phyloP scores from a whole-genome alignment of 1,284 basidiomycete species.

The Dichomitus squalens region DNA sequence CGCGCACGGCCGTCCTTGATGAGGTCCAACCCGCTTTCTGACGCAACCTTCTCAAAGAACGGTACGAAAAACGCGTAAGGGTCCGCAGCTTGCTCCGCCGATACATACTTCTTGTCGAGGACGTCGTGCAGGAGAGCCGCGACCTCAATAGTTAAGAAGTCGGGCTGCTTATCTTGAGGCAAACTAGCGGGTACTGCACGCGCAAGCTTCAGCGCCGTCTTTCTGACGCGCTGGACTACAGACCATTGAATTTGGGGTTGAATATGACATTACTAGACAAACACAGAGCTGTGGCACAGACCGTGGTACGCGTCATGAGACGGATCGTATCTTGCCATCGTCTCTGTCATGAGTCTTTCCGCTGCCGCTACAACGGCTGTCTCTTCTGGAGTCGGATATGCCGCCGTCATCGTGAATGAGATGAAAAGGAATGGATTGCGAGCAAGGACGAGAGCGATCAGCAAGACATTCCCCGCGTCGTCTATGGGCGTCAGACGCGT shows the following conservation, averaged over 20 bases:
- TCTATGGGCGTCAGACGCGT: not conserved
- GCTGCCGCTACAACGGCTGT: slow-evolving; percentile 54
- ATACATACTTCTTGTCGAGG: slow-evolving; percentile 83
- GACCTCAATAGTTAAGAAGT: slow-evolving; percentile 79
- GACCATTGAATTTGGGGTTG: not conserved
- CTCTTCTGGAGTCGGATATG: slow-evolving; percentile 43
- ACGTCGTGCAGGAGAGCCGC: slow-evolving; percentile 90
- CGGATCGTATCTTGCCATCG: slow-evolving; percentile 86
- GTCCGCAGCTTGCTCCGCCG: slow-evolving; percentile 56
- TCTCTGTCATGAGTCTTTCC: slow-evolving; percentile 71
- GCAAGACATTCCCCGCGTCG: not conserved
- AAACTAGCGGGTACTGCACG: slow-evolving; percentile 36
- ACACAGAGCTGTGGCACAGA: slow-evolving; percentile 35
- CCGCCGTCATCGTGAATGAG: slow-evolving; percentile 8
- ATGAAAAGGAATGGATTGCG: not conserved
- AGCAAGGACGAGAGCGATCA: not conserved
- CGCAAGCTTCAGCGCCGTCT: slow-evolving; percentile 74
- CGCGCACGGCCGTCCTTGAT: slow-evolving; percentile 61
- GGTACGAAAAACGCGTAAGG: slow-evolving; percentile 68
- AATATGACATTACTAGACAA: not conserved
- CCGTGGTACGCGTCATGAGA: slow-evolving; percentile 91
- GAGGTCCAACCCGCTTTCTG: slow-evolving; percentile 50
- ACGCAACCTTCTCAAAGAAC: slow-evolving; percentile 56
- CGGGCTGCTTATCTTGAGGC: slow-evolving; percentile 43
- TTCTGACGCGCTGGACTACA: slow-evolving; percentile 80